phyloP scores from a whole-genome alignment of 176 grass and related monocot genomes.

The Lolium perenne region DNA sequence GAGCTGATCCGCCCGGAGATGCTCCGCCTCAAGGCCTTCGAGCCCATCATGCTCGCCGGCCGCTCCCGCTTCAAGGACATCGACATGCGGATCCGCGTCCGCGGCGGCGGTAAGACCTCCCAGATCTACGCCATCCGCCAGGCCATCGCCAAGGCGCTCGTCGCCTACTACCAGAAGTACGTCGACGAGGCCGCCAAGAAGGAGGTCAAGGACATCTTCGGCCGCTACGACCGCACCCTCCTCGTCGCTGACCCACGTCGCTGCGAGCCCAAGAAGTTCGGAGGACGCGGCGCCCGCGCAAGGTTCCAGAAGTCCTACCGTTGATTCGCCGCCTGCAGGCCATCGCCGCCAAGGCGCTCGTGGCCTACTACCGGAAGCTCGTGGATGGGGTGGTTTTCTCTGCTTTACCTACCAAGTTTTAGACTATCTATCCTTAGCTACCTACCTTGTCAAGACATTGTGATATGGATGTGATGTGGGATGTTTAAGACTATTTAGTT shows the following conservation, averaged over 20 bases:
- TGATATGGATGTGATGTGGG: constrained; percentile 28
- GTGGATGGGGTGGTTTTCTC: not conserved
- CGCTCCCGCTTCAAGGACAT: constrained; percentile 64
- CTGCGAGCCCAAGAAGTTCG: constrained; percentile 89
- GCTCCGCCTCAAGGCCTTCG: constrained; percentile 74
- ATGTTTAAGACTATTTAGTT: not conserved
- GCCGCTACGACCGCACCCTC: constrained; percentile 34
- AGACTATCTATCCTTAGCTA: not conserved
- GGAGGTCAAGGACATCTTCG: constrained; percentile 32
- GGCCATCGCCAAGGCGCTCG: constrained; percentile 75
- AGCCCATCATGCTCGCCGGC: constrained; percentile 72
- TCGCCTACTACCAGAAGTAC: constrained; percentile 78
- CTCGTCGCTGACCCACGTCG: constrained; percentile 58
- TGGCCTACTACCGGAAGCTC: constrained; percentile 69
- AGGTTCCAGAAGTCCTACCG: constrained; percentile 87
- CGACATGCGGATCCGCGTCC: constrained; percentile 79
- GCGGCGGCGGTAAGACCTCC: constrained; percentile 77
- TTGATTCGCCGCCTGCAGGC: constrained; percentile 26
- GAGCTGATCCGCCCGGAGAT: constrained; percentile 80
- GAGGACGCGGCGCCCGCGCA: constrained; percentile 71
- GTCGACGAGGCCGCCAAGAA: constrained; percentile 66
- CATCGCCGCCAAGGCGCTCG: constrained; percentile 66
- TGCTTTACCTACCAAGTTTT: not conserved
- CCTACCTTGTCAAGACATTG: not conserved
- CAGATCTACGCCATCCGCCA: constrained; percentile 87